Percentiles rank a stretch among this genome's conserved stretches.
Conservation (phyloP, 2,329 filamentous ascomycete genomes). For the Ceratocystis diversiconidia region DNA sequence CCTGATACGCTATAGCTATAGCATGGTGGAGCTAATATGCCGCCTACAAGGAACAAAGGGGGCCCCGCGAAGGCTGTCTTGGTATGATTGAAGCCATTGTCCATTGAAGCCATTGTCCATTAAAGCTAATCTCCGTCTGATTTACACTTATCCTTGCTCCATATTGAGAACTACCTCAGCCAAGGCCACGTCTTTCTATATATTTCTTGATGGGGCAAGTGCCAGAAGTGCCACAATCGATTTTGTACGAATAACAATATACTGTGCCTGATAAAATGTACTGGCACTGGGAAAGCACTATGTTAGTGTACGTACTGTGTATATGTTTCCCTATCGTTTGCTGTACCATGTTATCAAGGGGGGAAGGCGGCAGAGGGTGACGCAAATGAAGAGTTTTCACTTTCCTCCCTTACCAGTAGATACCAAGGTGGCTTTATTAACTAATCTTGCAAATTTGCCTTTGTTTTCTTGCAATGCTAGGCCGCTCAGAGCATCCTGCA, state of each 20-base stretch:
- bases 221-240: too few species aligned
- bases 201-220: too few species aligned
- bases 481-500: not conserved
- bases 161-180: too few species aligned
- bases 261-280: too few species aligned
- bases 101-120: not conserved
- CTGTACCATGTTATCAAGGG: too few species aligned
- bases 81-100: not conserved
- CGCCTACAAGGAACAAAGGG: not conserved
- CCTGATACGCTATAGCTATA: not conserved
- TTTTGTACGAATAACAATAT: too few species aligned
- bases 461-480: not conserved
- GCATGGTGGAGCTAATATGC: not conserved
- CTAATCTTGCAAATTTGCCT: not conserved
- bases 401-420: not conserved
- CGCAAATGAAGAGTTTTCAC: constrained; percentile 1
- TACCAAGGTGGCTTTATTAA: constrained; percentile 1
- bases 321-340: too few species aligned
- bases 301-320: too few species aligned
- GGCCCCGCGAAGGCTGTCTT: not conserved
- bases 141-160: not conserved
- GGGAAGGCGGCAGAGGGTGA: not conserved
- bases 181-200: too few species aligned
- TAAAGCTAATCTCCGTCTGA: not conserved
- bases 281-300: too few species aligned